Percentiles rank a stretch among this genome's conserved stretches.
Conservation (phyloP, 2,329 filamentous ascomycete genomes). For the Pseudogymnoascus sp. region DNA sequence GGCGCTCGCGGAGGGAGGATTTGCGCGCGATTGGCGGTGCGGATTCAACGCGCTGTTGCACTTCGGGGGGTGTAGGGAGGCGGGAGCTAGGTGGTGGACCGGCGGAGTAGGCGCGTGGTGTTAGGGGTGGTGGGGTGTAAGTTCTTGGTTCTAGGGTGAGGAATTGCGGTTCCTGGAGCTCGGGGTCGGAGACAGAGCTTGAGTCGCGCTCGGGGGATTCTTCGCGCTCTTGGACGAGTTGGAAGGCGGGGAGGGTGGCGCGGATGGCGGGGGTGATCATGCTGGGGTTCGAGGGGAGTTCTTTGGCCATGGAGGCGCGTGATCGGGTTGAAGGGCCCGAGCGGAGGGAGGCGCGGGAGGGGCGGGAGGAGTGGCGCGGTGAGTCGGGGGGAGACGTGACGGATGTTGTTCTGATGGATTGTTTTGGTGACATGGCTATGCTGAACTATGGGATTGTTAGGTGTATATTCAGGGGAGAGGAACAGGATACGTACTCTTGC, state of each 20-base stretch:
- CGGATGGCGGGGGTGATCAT: slow-evolving; percentile 24
- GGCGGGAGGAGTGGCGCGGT: not conserved
- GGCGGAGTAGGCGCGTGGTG: slow-evolving; percentile 9
- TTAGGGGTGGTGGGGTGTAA: slow-evolving; percentile 21
- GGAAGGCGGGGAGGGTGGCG: slow-evolving; percentile 23
- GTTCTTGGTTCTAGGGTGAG: slow-evolving; percentile 26
- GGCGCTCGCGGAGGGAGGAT: slow-evolving; percentile 23
- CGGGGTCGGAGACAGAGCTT: slow-evolving; percentile 9
- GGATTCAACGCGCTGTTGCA: not conserved
- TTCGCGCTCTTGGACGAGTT: slow-evolving; percentile 24
- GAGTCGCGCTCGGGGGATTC: slow-evolving; percentile 18
- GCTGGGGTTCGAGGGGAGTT: slow-evolving; percentile 22
- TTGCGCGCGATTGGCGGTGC: slow-evolving; percentile 18
- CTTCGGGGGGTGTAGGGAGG: slow-evolving; percentile 10
- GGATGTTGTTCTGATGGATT: not conserved
- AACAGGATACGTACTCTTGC: slow-evolving; percentile 51
- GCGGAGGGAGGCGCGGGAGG: slow-evolving; percentile 3
- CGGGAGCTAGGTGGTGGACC: slow-evolving; percentile 9
- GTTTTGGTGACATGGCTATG: slow-evolving; percentile 11
- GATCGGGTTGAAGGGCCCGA: slow-evolving; percentile 17
- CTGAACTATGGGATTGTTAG: not conserved
- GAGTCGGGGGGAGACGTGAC: slow-evolving; percentile 11
- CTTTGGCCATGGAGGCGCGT: slow-evolving; percentile 23
- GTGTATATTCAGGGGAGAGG: not conserved
- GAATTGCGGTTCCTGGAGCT: slow-evolving; percentile 12